Conservation (phyloP, 495 filamentous ascomycete species). For the Aspergillus avenaceus region DNA sequence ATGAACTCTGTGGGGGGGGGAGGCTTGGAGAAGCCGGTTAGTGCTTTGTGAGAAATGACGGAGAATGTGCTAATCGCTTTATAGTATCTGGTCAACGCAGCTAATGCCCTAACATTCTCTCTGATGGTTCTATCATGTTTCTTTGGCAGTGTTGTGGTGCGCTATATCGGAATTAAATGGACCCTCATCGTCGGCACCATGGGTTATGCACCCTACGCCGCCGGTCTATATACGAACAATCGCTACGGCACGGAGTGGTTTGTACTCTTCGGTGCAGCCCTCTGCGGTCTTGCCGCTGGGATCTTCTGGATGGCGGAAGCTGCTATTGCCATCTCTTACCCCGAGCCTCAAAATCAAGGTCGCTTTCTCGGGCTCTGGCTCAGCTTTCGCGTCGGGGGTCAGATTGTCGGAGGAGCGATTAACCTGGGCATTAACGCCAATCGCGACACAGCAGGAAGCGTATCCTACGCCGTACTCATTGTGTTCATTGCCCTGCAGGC, state of each 20-base stretch:
- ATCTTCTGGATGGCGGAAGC: slow-evolving; percentile 67
- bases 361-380: slow-evolving; percentile 60
- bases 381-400: slow-evolving; percentile 55
- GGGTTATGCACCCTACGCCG: slow-evolving; percentile 62
- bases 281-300: slow-evolving; percentile 61
- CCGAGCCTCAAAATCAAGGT: slow-evolving; percentile 59
- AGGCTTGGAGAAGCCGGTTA: slow-evolving; percentile 50
- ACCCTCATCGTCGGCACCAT: slow-evolving; percentile 62
- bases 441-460: slow-evolving; percentile 49
- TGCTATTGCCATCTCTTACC: slow-evolving; percentile 62
- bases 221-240: slow-evolving; percentile 64
- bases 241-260: slow-evolving; percentile 61
- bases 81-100: slow-evolving; percentile 58
- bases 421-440: slow-evolving; percentile 58
- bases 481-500: slow-evolving; percentile 61
- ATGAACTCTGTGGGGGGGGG: slow-evolving; percentile 69
- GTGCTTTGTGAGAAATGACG: too few species aligned
- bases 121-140: slow-evolving; percentile 62
- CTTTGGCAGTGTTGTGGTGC: slow-evolving; percentile 49
- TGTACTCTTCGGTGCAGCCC: slow-evolving; percentile 56
- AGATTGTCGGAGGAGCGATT: slow-evolving; percentile 62
- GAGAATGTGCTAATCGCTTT: too few species aligned
- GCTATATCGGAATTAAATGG: slow-evolving; percentile 60
- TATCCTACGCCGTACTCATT: slow-evolving; percentile 57
- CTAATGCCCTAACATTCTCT: slow-evolving; percentile 64